Base-by-base conservation (phyloP, 768 basidiomycete species). In the Lyophyllum decastes region DNA sequence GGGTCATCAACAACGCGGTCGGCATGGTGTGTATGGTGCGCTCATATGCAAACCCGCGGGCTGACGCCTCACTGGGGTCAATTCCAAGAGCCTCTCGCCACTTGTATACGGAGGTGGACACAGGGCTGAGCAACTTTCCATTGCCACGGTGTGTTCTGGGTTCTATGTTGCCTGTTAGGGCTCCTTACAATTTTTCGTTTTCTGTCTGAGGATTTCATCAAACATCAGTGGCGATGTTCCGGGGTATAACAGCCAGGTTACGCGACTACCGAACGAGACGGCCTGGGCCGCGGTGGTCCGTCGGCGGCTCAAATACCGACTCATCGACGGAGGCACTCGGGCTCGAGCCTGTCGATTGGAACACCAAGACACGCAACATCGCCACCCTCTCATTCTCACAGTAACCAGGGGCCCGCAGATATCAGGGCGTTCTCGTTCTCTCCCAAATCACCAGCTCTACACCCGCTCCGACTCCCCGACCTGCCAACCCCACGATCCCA, bases 81-180 rank as follows among this genome's bases (percentile, higher is more conserved):
- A 17, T 63, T 54, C 38, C 65, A 68, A 1, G 67, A 71, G 46
- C 40, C n/a, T 70, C 16, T 66, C 64, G 7, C 59, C 63, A 11
- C 40, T 57, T 7, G 65, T 65, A 2, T 74, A 74, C 50, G 73
- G 73, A 6, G 70, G 69, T 5, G 73, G 67, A 2, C 70, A 2
- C 70, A 69, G 50, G 47, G 47, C 27, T 51, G 55, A 6, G 49
- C 49, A 19, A 65, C 59, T 10, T 74, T 72, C 48, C 57, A 70
- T 12, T 70, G 70, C 0, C 66, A 72, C 49, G 63, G 69, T 71
- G 40, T 1, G 58, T 30, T 16, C 16, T 45, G 2, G 17, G 17
- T 33, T 25, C 25, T 2, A 2, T 4, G 38, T 9, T 43, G n/a
- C n/a, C n/a, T n/a, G n/a, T n/a, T n/a, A n/a, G n/a, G n/a, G n/a